Conservation (phyloP, 176 grass and related monocot species). For the Zea mays region DNA sequence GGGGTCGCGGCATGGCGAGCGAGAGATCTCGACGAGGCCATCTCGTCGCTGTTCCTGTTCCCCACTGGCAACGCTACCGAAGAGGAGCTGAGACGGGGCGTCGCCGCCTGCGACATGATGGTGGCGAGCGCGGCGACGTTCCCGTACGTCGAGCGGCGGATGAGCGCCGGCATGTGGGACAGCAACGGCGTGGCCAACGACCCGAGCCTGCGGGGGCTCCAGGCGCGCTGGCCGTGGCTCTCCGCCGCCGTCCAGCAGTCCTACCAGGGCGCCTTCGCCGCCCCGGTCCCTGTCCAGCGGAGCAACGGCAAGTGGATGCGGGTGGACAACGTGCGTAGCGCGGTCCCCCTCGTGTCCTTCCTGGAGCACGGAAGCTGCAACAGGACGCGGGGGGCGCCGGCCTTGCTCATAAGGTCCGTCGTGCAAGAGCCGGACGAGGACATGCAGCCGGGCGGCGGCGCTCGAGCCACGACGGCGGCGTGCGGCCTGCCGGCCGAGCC, state of each 20-base stretch:
- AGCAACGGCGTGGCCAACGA: background rate
- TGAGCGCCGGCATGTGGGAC: background rate
- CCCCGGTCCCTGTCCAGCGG: background rate
- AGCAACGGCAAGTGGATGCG: background rate
- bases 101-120: background rate
- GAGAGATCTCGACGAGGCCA: background rate
- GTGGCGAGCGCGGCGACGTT: background rate
- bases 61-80: background rate
- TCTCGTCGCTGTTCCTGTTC: conserved; percentile 1
- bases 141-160: conserved; percentile 8
- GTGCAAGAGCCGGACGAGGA: background rate
- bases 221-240: background rate
- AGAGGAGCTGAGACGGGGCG: background rate
- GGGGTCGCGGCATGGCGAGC: background rate
- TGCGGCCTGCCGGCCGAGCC: background rate
- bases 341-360: background rate
- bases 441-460: background rate
- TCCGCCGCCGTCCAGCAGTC: background rate
- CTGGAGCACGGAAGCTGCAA: background rate
- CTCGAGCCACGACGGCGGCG: background rate
- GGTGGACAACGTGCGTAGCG: background rate
- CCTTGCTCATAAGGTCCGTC: background rate
- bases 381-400: background rate
- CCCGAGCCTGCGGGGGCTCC: background rate
- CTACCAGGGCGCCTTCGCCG: background rate